phyloP scores from a whole-genome alignment of 208 protist genomes.

The Trypanosoma melophagium region DNA sequence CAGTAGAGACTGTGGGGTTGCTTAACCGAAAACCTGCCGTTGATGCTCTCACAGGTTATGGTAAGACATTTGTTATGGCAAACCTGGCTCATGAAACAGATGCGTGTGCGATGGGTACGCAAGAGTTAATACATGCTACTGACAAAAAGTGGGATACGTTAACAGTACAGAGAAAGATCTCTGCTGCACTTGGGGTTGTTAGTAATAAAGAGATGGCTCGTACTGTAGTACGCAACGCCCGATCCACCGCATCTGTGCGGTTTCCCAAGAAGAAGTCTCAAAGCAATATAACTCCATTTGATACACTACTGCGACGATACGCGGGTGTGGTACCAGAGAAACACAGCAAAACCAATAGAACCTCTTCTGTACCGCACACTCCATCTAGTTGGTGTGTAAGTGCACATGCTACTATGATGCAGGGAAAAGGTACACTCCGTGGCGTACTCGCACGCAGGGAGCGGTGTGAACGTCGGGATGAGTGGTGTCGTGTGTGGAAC shows the following conservation, averaged over 20 bases:
- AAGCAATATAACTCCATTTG: constrained; percentile 5
- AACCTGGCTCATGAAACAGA: constrained; percentile 4
- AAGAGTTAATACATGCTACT: constrained; percentile 10
- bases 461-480: neutral
- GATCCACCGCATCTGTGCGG: neutral
- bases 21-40: neutral
- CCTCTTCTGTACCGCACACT: neutral
- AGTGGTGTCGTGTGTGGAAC: constrained; percentile 8
- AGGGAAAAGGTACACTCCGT: constrained; percentile 3
- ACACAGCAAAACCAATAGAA: neutral
- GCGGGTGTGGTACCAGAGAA: neutral
- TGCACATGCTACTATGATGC: neutral
- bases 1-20: neutral
- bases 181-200: neutral
- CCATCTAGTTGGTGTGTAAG: constrained; percentile 19
- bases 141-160: constrained; percentile 18
- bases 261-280: neutral
- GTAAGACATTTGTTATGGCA: constrained; percentile 18
- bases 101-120: neutral
- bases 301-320: constrained; percentile 14
- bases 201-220: neutral
- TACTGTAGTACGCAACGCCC: neutral
- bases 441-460: constrained; percentile 8
- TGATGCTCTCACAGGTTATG: constrained; percentile 7
- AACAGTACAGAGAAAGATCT: neutral